Conservation (phyloP, 2,329 filamentous ascomycete genomes). For the Stylonectria norvegica region DNA sequence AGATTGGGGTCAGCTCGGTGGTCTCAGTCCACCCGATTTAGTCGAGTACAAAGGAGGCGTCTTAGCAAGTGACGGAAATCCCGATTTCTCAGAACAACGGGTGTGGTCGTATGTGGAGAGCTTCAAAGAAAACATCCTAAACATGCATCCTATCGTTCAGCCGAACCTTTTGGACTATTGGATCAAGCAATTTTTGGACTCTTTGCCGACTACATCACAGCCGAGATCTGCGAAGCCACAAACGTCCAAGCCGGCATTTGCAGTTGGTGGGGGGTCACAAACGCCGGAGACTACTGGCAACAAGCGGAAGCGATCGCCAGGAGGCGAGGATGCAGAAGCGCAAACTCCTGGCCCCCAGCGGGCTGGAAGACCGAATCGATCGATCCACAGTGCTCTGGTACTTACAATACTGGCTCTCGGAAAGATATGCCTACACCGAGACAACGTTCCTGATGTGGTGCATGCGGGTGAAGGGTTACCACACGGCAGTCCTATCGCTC, state of each 20-base stretch:
- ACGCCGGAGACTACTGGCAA: slow-evolving; percentile 30
- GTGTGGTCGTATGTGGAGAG: slow-evolving; percentile 54
- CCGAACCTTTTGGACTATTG: slow-evolving; percentile 50
- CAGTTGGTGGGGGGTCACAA: slow-evolving; percentile 27
- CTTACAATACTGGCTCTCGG: slow-evolving; percentile 82
- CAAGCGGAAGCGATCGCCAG: slow-evolving; percentile 58
- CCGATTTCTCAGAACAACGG: slow-evolving; percentile 50
- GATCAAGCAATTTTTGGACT: slow-evolving; percentile 51
- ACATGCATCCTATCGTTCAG: slow-evolving; percentile 62
- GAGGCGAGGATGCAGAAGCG: slow-evolving; percentile 33
- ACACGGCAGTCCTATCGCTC: slow-evolving; percentile 38
- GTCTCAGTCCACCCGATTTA: slow-evolving; percentile 44
- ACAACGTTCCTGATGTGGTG: slow-evolving; percentile 57
- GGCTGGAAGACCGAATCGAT: slow-evolving; percentile 55
- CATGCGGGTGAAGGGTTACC: slow-evolving; percentile 29
- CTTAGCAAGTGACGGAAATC: slow-evolving; percentile 44
- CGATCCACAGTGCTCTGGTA: slow-evolving; percentile 76
- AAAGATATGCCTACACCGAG: slow-evolving; percentile 65
- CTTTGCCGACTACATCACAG: slow-evolving; percentile 38
- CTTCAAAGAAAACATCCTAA: slow-evolving; percentile 60
- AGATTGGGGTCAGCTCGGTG: slow-evolving; percentile 59
- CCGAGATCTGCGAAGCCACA: slow-evolving; percentile 28
- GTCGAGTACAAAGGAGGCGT: slow-evolving; percentile 38
- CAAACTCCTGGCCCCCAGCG: slow-evolving; percentile 34
- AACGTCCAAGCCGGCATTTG: slow-evolving; percentile 31